Evolutionary conservation across 306 rosid genomes (phyloP), one percentile per base, ranked within the genome.

Genomic region (Lathyrus oleraceus): DNA sequence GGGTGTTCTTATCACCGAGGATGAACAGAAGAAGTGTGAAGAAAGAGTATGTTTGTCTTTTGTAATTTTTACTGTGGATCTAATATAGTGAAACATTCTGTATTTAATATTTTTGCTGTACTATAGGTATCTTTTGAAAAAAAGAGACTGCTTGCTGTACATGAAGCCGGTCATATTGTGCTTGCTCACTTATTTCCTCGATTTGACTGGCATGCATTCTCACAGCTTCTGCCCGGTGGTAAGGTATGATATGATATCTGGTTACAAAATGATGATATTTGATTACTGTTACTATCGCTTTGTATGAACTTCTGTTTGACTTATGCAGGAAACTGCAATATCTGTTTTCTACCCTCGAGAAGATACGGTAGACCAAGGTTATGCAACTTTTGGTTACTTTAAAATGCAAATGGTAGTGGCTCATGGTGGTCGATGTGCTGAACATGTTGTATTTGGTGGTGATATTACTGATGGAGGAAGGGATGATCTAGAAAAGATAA

Each of bases 1-100:
- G 97, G 99, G 99, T 40, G 99, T 94, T 67, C 99, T 91, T 77
- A 94, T 94, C 78, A 91, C 99, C 0, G 99, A 91, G 71, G 99
- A 94, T 74, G 99, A 94, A 87, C 97, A 91, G 78, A 90, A 68
- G 78, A 94, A 89, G 83, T 81, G 85, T 30, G 99, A 91, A 94
- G 87, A 85, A 77, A 91, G 87, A 61, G 97, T 94, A 94, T 23
- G 89, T 36, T 20, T 65, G 23, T 65, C 69, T 35, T 39, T 39
- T 16, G 23, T 62, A 19, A 28, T 53, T 77, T 23, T 58, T 47
- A 17, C 39, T 44, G 35, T 49, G 73, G 42, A 80, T 17, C 40
- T 40, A 23, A 61, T 44, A 39, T 60, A 52, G 40, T 28, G 52
- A 61, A 67, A 48, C 68, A 71, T 65, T 65, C 73, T 59, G 15